phyloP scores from a whole-genome alignment of 306 rosid genomes.

The Rosa chinensis region DNA sequence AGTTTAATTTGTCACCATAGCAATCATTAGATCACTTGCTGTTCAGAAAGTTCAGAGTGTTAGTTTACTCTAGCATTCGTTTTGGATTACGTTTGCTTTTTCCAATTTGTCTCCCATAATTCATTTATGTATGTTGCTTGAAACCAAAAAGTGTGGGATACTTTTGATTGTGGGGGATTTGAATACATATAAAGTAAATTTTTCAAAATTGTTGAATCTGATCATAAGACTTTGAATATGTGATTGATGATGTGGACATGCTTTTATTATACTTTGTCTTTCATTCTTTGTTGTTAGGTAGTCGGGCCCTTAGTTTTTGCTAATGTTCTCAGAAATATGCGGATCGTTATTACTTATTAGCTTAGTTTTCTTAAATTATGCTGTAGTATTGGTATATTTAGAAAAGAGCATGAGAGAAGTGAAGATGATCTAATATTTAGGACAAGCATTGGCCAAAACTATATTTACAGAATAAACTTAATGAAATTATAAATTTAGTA shows the following conservation, averaged over 20 bases:
- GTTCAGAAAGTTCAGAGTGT: constrained; percentile 1
- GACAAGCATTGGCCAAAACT: neutral
- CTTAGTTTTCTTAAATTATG: neutral
- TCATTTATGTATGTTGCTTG: neutral
- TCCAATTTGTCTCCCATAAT: neutral
- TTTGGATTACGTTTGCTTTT: neutral
- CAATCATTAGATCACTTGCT: neutral
- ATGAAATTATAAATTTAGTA: constrained; percentile 20
- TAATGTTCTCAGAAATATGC: neutral
- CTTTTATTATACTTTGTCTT: neutral
- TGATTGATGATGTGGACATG: neutral
- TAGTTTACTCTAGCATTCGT: neutral
- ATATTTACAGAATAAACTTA: neutral
- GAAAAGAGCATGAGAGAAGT: constrained; percentile 4
- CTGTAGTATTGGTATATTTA: neutral
- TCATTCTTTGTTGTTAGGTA: neutral
- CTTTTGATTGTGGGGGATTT: neutral
- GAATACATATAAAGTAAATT: neutral
- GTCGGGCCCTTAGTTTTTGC: neutral
- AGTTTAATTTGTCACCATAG: neutral
- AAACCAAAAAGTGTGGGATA: neutral
- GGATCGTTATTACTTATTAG: neutral
- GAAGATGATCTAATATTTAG: neutral
- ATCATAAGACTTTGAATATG: neutral
- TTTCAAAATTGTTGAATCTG: neutral